Base-by-base conservation (phyloP, 192 early-diverging fungal species). In the Obelidium mucronatum region DNA sequence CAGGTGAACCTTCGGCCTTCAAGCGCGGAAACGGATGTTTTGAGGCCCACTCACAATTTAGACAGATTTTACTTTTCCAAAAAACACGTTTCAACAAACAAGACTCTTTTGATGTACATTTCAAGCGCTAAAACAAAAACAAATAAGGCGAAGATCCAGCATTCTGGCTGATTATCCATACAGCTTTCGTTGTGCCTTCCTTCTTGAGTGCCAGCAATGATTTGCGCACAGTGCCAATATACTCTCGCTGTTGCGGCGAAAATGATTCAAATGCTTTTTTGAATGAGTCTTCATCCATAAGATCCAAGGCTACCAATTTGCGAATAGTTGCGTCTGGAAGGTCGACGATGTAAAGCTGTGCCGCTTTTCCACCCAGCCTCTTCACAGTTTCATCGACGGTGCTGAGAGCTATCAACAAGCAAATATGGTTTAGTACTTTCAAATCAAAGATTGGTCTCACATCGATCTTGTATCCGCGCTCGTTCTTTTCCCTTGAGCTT, bases 241-340 rank as follows among this genome's bases (percentile, higher is more conserved):
- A 79, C 59, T 83, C 82, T 15, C 78, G 65, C 40, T 78, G 78
- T 31, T 72, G 70, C n/a, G 78, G 72, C 0, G 82, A 39, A 3
- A 74, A 65, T 0, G 54, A 51, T 3, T 83, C 82, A 36, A 78
- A 78, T 39, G 51, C 19, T 24, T 67, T 84, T 34, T 71, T 33
- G 51, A 86, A 83, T 6, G n/a, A 33, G 15, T 86, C 85, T 74
- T 86, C 85, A 39, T 77, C 78, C 30, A 35, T 35, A 6, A 86
- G 54, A 39, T 81, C 78, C 3, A 66, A 67, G 3, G 66, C 39
- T 13, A 62, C 34, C 48, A 83, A 39, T 36, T 60, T 65, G 5
- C 65, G 42, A 3, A 86, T 33, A 4, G 73, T 75, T 35, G 51
- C 30, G 8, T 70, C 77, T 2, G 79, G 69, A 33, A 84, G 78